Conservation (phyloP, 106 monocot genomes). For the Platanthera zijinensis region DNA sequence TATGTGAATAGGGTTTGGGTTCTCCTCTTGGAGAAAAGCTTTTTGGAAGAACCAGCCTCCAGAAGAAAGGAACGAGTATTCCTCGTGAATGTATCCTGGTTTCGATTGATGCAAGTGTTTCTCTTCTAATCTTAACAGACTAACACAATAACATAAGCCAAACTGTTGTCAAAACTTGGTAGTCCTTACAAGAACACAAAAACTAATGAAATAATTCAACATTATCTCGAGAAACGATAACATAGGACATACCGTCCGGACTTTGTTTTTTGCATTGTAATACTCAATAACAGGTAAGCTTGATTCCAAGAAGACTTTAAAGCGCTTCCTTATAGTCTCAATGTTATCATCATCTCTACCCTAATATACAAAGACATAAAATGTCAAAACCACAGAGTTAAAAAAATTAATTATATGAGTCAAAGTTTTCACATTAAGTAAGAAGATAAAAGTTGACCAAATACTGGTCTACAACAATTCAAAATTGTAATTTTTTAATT, state of each 20-base stretch:
- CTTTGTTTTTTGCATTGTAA: slow-evolving; percentile 63
- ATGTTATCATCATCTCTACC: slow-evolving; percentile 90
- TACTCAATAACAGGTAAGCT: slow-evolving; percentile 70
- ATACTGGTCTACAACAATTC: neutral
- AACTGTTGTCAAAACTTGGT: neutral
- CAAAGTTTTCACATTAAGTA: neutral
- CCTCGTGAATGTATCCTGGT: too few species aligned
- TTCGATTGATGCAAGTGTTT: too few species aligned
- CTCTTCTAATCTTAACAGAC: too few species aligned
- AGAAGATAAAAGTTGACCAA: neutral
- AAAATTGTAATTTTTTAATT: neutral
- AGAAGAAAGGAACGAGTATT: too few species aligned
- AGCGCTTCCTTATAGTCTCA: slow-evolving; percentile 81
- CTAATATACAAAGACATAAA: slow-evolving; percentile 16
- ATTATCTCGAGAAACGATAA: neutral
- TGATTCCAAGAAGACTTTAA: slow-evolving; percentile 69
- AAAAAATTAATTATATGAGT: neutral
- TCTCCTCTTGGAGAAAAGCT: too few species aligned
- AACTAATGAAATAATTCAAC: neutral
- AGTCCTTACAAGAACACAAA: neutral
- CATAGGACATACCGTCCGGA: slow-evolving; percentile 45
- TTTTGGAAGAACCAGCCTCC: too few species aligned
- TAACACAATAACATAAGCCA: neutral
- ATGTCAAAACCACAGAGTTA: neutral
- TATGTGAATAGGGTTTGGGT: too few species aligned